Conservation (phyloP, 78 protist species). For the Pelomyxa schiedti region DNA sequence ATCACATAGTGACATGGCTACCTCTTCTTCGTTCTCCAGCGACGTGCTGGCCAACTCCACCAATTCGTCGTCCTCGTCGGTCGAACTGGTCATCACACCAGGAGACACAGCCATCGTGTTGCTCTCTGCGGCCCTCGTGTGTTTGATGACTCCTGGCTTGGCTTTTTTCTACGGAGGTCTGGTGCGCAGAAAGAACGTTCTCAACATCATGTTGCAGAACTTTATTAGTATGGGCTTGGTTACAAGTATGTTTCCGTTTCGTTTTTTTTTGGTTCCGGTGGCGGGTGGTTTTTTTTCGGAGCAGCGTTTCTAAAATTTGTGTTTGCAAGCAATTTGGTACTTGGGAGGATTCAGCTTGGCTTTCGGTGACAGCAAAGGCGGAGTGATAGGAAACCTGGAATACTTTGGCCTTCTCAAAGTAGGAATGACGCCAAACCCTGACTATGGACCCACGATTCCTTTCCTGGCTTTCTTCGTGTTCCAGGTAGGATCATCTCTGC, state of each 20-base stretch:
- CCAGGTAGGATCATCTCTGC: no score
- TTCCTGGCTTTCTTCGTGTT: slow-evolving; percentile 8
- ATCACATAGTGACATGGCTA: no score
- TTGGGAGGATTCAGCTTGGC: slow-evolving; percentile 24
- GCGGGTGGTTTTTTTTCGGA: no score
- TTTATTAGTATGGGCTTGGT: slow-evolving; percentile 1
- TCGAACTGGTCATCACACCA: no score
- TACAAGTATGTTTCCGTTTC: no score
- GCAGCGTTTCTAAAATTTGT: no score
- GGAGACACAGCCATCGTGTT: no score
- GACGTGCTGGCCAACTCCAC: no score
- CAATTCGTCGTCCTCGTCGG: no score
- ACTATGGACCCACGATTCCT: slow-evolving; percentile 1
- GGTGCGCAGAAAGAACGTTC: slow-evolving; percentile 31
- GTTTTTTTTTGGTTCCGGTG: no score
- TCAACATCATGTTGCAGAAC: slow-evolving; percentile 22
- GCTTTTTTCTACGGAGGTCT: slow-evolving; percentile 50
- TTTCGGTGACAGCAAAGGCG: slow-evolving; percentile 8
- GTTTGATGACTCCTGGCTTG: slow-evolving; percentile 48
- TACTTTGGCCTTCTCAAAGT: not conserved
- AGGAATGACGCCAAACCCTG: not conserved
- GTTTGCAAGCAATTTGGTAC: slow-evolving; percentile 34
- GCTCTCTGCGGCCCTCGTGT: no score
- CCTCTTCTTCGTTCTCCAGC: no score
- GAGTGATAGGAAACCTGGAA: not conserved